These are phyloP conservation scores for Lasiosphaeria hispida DNA, from an alignment of 495 filamentous ascomycete species.

Conservation along the genomic window DNA sequence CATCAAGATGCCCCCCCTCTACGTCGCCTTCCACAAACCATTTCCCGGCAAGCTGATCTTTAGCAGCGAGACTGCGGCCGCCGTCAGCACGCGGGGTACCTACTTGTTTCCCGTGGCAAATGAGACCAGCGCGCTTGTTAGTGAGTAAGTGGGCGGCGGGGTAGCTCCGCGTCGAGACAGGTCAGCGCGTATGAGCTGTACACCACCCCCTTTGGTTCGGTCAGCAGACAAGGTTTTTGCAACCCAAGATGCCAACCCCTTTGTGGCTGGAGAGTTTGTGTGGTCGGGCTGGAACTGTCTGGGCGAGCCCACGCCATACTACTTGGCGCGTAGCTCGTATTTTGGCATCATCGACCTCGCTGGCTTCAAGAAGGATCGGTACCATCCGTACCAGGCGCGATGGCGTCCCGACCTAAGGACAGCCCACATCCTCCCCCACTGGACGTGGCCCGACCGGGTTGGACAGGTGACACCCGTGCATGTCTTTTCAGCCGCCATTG, in stretches of 20 bases:
- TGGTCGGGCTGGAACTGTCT: slow-evolving; percentile 54
- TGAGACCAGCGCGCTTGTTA: slow-evolving; percentile 28
- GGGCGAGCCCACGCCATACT: slow-evolving; percentile 50
- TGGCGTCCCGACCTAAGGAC: slow-evolving; percentile 41
- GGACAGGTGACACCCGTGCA: slow-evolving; percentile 49
- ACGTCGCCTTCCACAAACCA: slow-evolving; percentile 33
- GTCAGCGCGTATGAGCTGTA: slow-evolving; percentile 52
- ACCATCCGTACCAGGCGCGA: slow-evolving; percentile 47
- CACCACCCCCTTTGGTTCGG: slow-evolving; percentile 37
- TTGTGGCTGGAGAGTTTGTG: slow-evolving; percentile 50
- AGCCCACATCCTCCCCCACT: slow-evolving; percentile 51
- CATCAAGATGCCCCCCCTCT: neutral
- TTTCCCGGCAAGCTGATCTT: slow-evolving; percentile 48
- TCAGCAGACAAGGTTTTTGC: slow-evolving; percentile 49
- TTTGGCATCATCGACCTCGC: slow-evolving; percentile 51
- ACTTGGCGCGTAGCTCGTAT: slow-evolving; percentile 44
- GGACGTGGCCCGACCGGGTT: slow-evolving; percentile 50
- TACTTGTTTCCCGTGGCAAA: slow-evolving; percentile 50
- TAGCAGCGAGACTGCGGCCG: slow-evolving; percentile 42
- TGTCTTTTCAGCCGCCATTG: slow-evolving; percentile 46
- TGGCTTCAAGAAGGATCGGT: slow-evolving; percentile 52
- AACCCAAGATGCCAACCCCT: slow-evolving; percentile 43
- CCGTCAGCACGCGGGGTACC: slow-evolving; percentile 44
- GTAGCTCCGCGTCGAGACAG: slow-evolving; percentile 23
- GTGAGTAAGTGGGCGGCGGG: slow-evolving; percentile 20